Evolutionary conservation across 805 yeast genomes (phyloP), one percentile per base, ranked within the genome.

Genomic region (Wickerhamomyces alni): DNA sequence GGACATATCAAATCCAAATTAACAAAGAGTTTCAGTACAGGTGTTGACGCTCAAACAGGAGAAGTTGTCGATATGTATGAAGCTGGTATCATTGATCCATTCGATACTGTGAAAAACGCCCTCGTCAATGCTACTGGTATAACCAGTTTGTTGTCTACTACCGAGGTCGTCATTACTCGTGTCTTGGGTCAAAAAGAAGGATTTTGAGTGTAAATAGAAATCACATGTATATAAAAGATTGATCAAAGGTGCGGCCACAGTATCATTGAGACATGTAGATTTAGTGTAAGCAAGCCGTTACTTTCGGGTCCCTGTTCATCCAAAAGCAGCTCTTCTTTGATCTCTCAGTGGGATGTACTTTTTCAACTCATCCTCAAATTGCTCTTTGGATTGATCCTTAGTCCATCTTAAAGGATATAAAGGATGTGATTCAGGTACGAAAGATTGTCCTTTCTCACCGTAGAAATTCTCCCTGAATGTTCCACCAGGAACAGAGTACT

Each of bases 11-110:
- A 55, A 35, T 66, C 64, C 30, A 68, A 68, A 40, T 58, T 54
- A 33, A 82, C 80, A 37, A 73, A 70, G 29, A 83, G 82, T 48
- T 93, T 93, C 76, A 82, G 85, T 72, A 70, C 65, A 57, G 99
- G 99, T 65, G 89, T 80, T 72, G 91, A 93, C 70, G 81, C 95
- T 33, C 75, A 95, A 47, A 87, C 86, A 66, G 93, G 96, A 53
- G 87, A 87, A 69, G 87, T 77, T 72, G 87, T 93, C 48, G 96
- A 93, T 65, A 88, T 93, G 96, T 80, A 91, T 55, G 87, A 87
- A 50, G 82, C 93, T 44, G 99, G 99, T 75, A 91, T 93, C 69
- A 87, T 91, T 57, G 99, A 93, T 67, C 99, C 99, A 53, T 87
- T 91, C 78, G 91, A 88, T 77, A 98, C 91, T 52, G 96, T 93